Evolutionary conservation across 208 protist genomes (phyloP).

Genomic region (Plasmodiophora brassicae): DNA sequence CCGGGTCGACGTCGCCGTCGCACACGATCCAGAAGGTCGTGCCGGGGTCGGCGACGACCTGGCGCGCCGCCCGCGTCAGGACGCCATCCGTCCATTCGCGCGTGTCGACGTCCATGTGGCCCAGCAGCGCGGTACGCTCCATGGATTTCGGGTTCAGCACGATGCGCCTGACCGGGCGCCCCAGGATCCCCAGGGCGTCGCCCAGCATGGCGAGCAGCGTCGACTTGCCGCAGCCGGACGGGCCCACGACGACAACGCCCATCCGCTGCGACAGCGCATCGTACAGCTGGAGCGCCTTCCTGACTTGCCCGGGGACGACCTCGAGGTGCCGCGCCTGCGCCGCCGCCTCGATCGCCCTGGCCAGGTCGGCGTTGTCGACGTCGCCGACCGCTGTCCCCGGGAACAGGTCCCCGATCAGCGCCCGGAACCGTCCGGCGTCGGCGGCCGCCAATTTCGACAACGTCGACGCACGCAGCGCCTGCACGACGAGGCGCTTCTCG

Average conservation of each 20-base stretch:
- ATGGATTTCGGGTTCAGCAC: slow-evolving; percentile 93
- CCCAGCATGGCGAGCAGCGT: slow-evolving; percentile 83
- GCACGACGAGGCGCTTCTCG: slow-evolving; percentile 88
- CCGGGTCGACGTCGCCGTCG: slow-evolving; percentile 96
- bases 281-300: slow-evolving; percentile 76
- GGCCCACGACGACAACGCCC: slow-evolving; percentile 93
- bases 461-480: slow-evolving; percentile 90
- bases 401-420: slow-evolving; percentile 88
- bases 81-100: slow-evolving; percentile 97
- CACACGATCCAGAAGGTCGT: slow-evolving; percentile 74
- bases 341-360: slow-evolving; percentile 76
- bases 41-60: not conserved
- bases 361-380: slow-evolving; percentile 81
- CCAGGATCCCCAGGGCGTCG: slow-evolving; percentile 73
- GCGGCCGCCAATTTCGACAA: slow-evolving; percentile 94
- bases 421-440: slow-evolving; percentile 81
- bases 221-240: slow-evolving; percentile 89
- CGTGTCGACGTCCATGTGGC: slow-evolving; percentile 94
- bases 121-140: slow-evolving; percentile 83
- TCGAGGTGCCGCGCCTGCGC: slow-evolving; percentile 79
- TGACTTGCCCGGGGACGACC: slow-evolving; percentile 65
- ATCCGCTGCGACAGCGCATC: slow-evolving; percentile 91
- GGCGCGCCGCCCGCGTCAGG: slow-evolving; percentile 4
- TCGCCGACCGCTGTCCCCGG: slow-evolving; percentile 75
- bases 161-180: slow-evolving; percentile 75